These are phyloP conservation scores for Cladorrhinum sp. DNA, from an alignment of 2,329 filamentous ascomycete genomes.

Conservation along the genomic window DNA sequence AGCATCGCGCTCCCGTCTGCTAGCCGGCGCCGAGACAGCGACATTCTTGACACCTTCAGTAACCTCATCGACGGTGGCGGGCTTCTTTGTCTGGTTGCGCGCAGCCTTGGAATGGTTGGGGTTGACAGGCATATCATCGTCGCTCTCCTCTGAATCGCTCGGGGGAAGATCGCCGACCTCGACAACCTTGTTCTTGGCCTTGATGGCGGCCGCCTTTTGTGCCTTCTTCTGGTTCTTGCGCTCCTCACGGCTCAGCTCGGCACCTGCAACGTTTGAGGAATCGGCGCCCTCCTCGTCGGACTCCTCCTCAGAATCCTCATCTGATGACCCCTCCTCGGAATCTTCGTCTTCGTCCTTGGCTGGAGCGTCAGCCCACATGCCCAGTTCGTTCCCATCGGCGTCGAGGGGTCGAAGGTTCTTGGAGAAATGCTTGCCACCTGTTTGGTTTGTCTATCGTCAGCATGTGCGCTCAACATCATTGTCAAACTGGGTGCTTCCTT, in stretches of 20 bases:
- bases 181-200: constrained; percentile 66
- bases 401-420: constrained; percentile 85
- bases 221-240: constrained; percentile 85
- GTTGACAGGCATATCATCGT: constrained; percentile 75
- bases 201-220: constrained; percentile 84
- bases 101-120: constrained; percentile 84
- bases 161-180: constrained; percentile 84
- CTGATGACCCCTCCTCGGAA: constrained; percentile 42
- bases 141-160: constrained; percentile 61
- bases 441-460: constrained; percentile 22
- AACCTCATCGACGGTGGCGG: constrained; percentile 44
- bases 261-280: constrained; percentile 31
- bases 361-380: constrained; percentile 72
- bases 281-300: constrained; percentile 48
- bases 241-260: constrained; percentile 72
- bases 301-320: constrained; percentile 45
- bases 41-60: constrained; percentile 57
- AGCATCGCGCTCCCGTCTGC: constrained; percentile 64
- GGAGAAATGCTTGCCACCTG: constrained; percentile 94
- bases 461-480: not conserved
- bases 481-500: constrained; percentile 31
- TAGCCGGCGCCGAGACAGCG: constrained; percentile 38
- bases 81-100: constrained; percentile 53
- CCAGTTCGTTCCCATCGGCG: constrained; percentile 80
- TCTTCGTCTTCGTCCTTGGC: constrained; percentile 50